These are phyloP conservation scores for Arabis hirsuta DNA, from an alignment of 345 rosid genomes.

Conservation along the genomic window DNA sequence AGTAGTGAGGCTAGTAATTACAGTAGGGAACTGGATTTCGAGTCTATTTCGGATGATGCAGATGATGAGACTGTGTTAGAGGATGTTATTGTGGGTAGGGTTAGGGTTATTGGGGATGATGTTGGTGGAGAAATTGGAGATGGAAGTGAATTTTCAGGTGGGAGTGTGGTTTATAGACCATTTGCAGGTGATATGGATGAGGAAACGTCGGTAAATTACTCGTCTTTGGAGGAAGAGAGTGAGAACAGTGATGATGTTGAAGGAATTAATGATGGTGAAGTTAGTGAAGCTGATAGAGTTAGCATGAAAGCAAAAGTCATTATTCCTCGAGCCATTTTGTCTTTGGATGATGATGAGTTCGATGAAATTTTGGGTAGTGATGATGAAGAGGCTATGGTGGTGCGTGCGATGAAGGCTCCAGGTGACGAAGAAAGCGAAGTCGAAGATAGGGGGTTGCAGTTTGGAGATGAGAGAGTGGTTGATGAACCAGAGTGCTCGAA, in stretches of 20 bases:
- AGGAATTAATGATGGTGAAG: constrained; percentile 32
- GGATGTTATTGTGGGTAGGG: constrained; percentile 30
- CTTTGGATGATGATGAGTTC: constrained; percentile 63
- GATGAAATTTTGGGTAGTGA: constrained; percentile 48
- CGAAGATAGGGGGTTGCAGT: constrained; percentile 22
- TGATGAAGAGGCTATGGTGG: constrained; percentile 39
- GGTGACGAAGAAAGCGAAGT: constrained; percentile 40
- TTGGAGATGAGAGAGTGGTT: constrained; percentile 23
- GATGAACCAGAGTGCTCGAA: constrained; percentile 36
- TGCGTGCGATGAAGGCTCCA: constrained; percentile 43
- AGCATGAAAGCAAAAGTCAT: constrained; percentile 35
- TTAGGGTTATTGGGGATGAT: constrained; percentile 43
- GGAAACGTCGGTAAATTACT: constrained; percentile 38
- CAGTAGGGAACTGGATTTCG: constrained; percentile 48
- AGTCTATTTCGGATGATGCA: constrained; percentile 51
- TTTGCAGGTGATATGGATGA: constrained; percentile 26
- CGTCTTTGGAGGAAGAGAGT: constrained; percentile 44
- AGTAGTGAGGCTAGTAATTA: constrained; percentile 42
- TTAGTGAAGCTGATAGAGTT: constrained; percentile 40
- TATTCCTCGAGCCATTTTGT: constrained; percentile 66
- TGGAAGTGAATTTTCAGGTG: constrained; percentile 35
- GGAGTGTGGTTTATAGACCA: constrained; percentile 41
- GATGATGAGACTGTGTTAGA: constrained; percentile 46
- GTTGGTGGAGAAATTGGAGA: constrained; percentile 46
- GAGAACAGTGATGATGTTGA: constrained; percentile 39